Conservation (phyloP, 2,329 filamentous ascomycete species). For the Dactylella cylindrospora region DNA sequence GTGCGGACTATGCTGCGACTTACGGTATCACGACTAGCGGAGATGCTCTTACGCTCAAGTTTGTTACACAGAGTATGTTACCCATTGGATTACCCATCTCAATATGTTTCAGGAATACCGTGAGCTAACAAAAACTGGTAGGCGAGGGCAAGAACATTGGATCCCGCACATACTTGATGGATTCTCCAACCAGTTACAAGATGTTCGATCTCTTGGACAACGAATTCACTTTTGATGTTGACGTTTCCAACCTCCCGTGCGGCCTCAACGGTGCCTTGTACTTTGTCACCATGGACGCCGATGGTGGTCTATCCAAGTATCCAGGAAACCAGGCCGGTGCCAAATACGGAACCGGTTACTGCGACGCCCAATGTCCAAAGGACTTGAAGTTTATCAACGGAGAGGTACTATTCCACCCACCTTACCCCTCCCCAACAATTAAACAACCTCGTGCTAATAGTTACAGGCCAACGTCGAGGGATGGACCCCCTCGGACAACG, state of each 20-base stretch:
- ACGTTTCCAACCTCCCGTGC: conserved; percentile 68
- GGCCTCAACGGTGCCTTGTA: conserved; percentile 72
- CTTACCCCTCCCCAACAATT: background rate
- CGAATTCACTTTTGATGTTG: conserved; percentile 73
- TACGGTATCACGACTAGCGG: conserved; percentile 61
- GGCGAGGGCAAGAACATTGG: conserved; percentile 49
- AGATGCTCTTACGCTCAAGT: conserved; percentile 60
- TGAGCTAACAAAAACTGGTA: background rate
- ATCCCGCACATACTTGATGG: conserved; percentile 65
- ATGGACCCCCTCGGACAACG: conserved; percentile 51
- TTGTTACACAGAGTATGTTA: conserved; percentile 59
- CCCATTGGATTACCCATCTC: background rate
- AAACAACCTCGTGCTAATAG: background rate
- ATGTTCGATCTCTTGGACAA: conserved; percentile 66
- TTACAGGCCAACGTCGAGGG: conserved; percentile 58
- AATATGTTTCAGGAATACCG: background rate
- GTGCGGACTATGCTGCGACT: conserved; percentile 58
- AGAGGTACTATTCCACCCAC: conserved; percentile 50
- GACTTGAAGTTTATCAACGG: conserved; percentile 63
- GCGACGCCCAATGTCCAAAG: conserved; percentile 59
- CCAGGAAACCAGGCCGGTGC: conserved; percentile 58
- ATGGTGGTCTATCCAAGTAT: conserved; percentile 60
- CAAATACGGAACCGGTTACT: conserved; percentile 63
- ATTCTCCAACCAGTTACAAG: conserved; percentile 63
- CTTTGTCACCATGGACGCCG: conserved; percentile 63